Percentiles rank a stretch among this genome's conserved stretches.
phyloP scores from a whole-genome alignment of 106 monocot genomes.

The Cymbidium sinense region DNA sequence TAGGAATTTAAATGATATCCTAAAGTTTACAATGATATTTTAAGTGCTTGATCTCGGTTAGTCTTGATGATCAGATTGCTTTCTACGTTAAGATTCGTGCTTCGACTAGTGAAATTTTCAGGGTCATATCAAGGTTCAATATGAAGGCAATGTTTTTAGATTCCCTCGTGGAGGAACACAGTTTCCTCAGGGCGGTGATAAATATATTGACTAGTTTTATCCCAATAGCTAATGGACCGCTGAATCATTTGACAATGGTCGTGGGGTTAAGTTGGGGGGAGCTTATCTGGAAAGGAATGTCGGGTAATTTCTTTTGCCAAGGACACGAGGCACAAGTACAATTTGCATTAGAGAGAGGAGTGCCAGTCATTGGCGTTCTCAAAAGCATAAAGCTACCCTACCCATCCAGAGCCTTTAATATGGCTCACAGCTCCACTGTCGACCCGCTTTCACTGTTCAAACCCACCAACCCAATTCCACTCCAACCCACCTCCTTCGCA shows the following conservation, averaged over 20 bases:
- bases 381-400: conserved; percentile 56
- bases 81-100: no score
- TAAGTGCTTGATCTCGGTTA: no score
- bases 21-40: no score
- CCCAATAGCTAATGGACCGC: conserved; percentile 48
- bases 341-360: conserved; percentile 69
- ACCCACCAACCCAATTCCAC: no score
- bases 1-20: no score
- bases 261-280: conserved; percentile 52
- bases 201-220: conserved; percentile 58
- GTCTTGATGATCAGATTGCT: no score
- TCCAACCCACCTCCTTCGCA: no score
- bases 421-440: conserved; percentile 71
- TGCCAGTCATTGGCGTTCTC: conserved; percentile 61
- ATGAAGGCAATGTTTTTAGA: conserved; percentile 52
- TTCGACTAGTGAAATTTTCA: no score
- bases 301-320: conserved; percentile 62
- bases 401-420: conserved; percentile 46
- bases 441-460: no score
- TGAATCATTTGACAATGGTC: conserved; percentile 51
- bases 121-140: no score
- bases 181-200: conserved; percentile 61
- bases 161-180: conserved; percentile 70
- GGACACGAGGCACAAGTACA: conserved; percentile 66
- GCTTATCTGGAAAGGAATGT: conserved; percentile 53